Evolutionary conservation across 2,329 filamentous ascomycete species (phyloP), one percentile per base, ranked within the genome.

Genomic region (Diplocarpon mali): DNA sequence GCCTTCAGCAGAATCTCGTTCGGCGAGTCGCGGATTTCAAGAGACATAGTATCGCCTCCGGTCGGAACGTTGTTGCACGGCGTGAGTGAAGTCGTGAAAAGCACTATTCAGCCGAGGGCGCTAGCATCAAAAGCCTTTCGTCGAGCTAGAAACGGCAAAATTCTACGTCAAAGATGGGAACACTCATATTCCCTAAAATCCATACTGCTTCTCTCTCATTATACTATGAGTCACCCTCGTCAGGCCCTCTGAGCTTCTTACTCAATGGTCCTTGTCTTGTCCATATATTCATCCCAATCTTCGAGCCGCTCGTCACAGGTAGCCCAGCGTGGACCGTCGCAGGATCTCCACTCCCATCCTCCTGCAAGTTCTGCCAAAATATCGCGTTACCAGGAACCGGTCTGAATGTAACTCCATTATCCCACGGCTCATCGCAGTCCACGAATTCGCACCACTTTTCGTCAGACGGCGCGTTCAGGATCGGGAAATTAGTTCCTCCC

Each of bases 201-300:
- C n/a, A 14, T 9, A 5, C 16, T 13, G 16, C 10, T 1, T 7
- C 16, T 20, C 11, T 37, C 14, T 31, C 32, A 24, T 40, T 20
- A 32, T 32, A 38, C 27, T 38, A 32, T 16, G 29, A 42, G 16
- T 35, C 29, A 35, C 34, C 24, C 10, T 45, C 44, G 41, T 51
- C 49, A 11, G 14, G 16, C 1, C 49, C 53, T 27, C 50, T 48
- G 40, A 48, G 50, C 34, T 45, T 41, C 24, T 44, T 35, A 10
- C 40, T 38, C 28, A 55, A 38, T 2, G 52, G 44, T 17, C 50
- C 50, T 27, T 57, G 42, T 34, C 54, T 52, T 5, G 52, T 57
- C 68, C 69, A 79, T 46, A 79, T 76, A 61, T 79, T 80, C 62
- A 79, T 60, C 0, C 75, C 76, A 45, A 78, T 66, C 64, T 79